Base-by-base conservation (phyloP, 2,329 filamentous ascomycete genomes). In the Fusarium mundagurra region DNA sequence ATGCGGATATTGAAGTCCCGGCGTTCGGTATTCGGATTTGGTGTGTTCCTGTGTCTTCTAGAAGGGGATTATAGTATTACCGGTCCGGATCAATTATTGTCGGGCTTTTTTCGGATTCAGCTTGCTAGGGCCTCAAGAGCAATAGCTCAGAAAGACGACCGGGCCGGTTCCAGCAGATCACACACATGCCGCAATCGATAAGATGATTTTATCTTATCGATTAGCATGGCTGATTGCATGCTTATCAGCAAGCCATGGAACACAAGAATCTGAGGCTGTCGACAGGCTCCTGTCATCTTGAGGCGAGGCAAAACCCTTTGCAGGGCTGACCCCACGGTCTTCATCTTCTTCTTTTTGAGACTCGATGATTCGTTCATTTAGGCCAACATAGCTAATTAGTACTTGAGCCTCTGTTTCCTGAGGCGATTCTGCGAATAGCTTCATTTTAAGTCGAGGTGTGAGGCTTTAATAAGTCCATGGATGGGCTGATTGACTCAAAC, bases 11-110 rank as follows among this genome's bases (percentile, higher is more conserved):
- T 41, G 24, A 31, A 31, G 51, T 4, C 51, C 34, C 51, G 51
- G 51, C 51, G 34, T 55, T 55, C 51, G 51, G 51, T 29, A 18
- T 55, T 55, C 51, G 51, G 51, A 55, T 55, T 55, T 55, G 51
- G 34, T 55, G 34, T 39, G 20, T 55, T 41, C 34, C 6, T 55
- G 34, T 22, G 27, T n/a, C 51, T 55, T 55, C 51, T 55, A 55
- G 34, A 55, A 55, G 20, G 24, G 51, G 51, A 41, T 55, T 55
- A 55, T 55, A 55, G 51, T 55, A 55, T 29, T 31, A 14, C 51
- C 51, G 51, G 51, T n/a, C 51, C 51, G 34, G 6, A 11, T 10
- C 6, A 4, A 14, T 22, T 8, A 41, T 2, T 3, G 16, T 41
- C 51, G 51, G 34, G 6, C 8, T 55, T 55, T 55, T 55, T 55